Evolutionary conservation across 768 basidiomycete species (phyloP), one percentile per base, ranked within the genome.

Genomic region (Trametes coccinea): DNA sequence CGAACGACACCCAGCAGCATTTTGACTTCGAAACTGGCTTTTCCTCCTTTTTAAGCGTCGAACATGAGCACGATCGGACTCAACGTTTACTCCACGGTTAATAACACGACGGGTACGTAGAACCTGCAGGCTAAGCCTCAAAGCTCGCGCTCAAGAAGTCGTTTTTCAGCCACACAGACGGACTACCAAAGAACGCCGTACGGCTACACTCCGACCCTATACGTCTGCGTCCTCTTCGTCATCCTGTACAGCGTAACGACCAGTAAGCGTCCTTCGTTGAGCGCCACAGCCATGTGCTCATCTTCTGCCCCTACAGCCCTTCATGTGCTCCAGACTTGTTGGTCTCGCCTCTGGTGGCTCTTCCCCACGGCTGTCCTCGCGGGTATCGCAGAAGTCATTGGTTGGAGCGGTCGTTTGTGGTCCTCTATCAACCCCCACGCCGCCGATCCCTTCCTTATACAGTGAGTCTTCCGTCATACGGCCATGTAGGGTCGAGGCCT

Each of bases 381-480:
- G 5, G 75, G 74, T 8, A 31, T 74, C 1, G 68, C 70, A 31
- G 79, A 79, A 64, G 65, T 76, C 11, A 59, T 78, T 39, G 79
- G 79, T 0, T 79, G 77, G 78, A 59, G 63, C 22, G 78, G 68
- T 0, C 64, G 79, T 10, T 56, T 74, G 9, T 78, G 76, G 77
- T 74, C 72, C n/a, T 71, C 66, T 48, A 53, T 66, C 8, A 66
- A 70, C 27, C 66, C 69, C 1, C 13, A 52, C 5, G 39, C 59
- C n/a, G 60, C 65, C 27, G 68, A 69, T n/a, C 73, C 79, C 0
- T 82, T 76, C 66, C 59, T 78, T 45, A 78, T 79, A 63, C 79
- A 82, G 75, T 76, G 54, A n/a, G 71, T 62, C 39, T n/a, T 1
- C 27, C 5, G 5, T 43, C n/a, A 22, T 17, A 27, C 41, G 39